phyloP scores from a whole-genome alignment of 169 alveolate genomes.

The Plasmodium yoelii region DNA sequence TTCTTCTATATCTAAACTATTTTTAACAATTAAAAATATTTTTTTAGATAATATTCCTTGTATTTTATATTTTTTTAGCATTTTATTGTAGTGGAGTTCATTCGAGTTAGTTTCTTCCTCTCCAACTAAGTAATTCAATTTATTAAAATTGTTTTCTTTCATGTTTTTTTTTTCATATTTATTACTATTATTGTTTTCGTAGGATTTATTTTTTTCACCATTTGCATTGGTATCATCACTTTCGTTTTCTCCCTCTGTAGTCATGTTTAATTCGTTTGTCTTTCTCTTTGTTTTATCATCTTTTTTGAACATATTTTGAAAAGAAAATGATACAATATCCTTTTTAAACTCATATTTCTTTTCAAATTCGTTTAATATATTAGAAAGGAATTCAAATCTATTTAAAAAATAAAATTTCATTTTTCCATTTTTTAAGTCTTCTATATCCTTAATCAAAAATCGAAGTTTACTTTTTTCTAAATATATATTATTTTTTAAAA shows the following conservation, averaged over 20 bases:
- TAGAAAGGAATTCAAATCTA: constrained; percentile 58
- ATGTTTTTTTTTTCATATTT: constrained; percentile 2
- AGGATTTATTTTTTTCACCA: not conserved
- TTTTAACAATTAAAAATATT: constrained; percentile 53
- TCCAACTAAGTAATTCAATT: constrained; percentile 29
- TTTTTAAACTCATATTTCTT: constrained; percentile 41
- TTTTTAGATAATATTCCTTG: constrained; percentile 71
- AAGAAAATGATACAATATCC: constrained; percentile 22
- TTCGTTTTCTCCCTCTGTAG: not conserved
- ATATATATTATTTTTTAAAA: constrained; percentile 23
- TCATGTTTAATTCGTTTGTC: not conserved
- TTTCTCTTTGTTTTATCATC: not conserved
- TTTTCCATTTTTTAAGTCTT: constrained; percentile 73
- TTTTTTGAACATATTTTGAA: constrained; percentile 20
- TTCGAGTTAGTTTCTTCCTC: constrained; percentile 35
- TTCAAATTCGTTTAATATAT: constrained; percentile 55
- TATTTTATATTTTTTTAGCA: constrained; percentile 60
- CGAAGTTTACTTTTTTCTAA: constrained; percentile 60
- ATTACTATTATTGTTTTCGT: too few species aligned
- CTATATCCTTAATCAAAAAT: constrained; percentile 71
- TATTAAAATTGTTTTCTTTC: constrained; percentile 25
- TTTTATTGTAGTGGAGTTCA: constrained; percentile 24
- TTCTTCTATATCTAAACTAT: constrained; percentile 70
- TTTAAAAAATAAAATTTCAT: constrained; percentile 74
- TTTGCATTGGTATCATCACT: not conserved